Evolutionary conservation across 2,329 filamentous ascomycete genomes (phyloP).

Genomic region (Sordariomycetes sp.): DNA sequence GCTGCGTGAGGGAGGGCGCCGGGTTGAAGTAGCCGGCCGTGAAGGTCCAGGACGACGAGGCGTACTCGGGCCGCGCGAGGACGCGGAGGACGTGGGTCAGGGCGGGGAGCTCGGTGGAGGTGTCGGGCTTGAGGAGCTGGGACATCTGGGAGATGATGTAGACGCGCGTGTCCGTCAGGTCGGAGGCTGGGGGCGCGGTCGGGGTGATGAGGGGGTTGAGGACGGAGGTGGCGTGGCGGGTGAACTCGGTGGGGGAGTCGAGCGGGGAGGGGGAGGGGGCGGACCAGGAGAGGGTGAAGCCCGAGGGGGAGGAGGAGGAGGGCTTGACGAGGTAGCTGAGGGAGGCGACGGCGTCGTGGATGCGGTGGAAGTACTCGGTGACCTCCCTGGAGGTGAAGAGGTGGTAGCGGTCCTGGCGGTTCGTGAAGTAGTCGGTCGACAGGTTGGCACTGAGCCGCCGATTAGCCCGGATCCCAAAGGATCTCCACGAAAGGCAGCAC

Average conservation of each 20-base stretch:
- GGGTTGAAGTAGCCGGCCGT: slow-evolving; percentile 99
- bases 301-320: slow-evolving; percentile 33
- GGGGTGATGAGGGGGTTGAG: slow-evolving; percentile 54
- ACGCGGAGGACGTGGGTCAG: slow-evolving; percentile 63
- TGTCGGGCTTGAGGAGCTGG: slow-evolving; percentile 66
- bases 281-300: slow-evolving; percentile 64
- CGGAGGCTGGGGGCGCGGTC: slow-evolving; percentile 9
- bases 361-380: slow-evolving; percentile 68
- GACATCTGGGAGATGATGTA: slow-evolving; percentile 86
- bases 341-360: slow-evolving; percentile 67
- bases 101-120: slow-evolving; percentile 80
- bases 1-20: slow-evolving; percentile 67
- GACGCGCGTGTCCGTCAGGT: slow-evolving; percentile 53
- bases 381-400: slow-evolving; percentile 71
- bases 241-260: slow-evolving; percentile 57
- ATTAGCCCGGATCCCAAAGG: background rate
- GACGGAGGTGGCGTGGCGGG: slow-evolving; percentile 54
- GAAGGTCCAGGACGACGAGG: slow-evolving; percentile 78
- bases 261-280: slow-evolving; percentile 65
- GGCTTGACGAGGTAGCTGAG: slow-evolving; percentile 76
- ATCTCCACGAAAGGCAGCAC: background rate
- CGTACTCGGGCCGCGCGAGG: slow-evolving; percentile 52
- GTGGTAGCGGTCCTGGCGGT: slow-evolving; percentile 91
- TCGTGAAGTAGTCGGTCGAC: slow-evolving; percentile 90
- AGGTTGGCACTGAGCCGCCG: slow-evolving; percentile 58